Conservation (phyloP, 148 eudicot genomes). For the Bassia scoparia region DNA sequence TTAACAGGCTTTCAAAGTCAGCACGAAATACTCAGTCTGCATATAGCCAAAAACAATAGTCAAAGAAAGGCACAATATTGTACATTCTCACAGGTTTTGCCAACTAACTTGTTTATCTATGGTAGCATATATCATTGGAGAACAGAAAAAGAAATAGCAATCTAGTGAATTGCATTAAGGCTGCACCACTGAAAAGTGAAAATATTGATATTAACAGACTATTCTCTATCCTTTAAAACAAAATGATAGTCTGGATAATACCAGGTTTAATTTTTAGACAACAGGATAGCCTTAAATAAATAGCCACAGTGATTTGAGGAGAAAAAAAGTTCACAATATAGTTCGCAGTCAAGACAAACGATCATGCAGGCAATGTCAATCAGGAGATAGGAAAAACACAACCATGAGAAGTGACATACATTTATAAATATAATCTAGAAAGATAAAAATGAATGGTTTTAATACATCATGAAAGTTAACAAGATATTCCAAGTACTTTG, state of each 20-base stretch:
- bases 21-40: not conserved
- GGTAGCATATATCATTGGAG: not conserved
- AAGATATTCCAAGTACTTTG: no score
- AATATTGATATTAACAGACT: not conserved
- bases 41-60: not conserved
- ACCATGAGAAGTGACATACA: no score
- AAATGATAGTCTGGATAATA: no score
- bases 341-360: not conserved
- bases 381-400: not conserved
- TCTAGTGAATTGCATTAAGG: not conserved
- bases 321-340: not conserved
- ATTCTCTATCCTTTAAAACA: not conserved
- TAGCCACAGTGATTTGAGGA: not conserved
- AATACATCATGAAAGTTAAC: no score
- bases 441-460: not conserved
- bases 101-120: not conserved
- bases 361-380: not conserved
- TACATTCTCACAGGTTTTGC: not conserved
- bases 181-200: not conserved
- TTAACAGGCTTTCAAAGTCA: not conserved
- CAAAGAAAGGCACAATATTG: not conserved
- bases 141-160: not conserved
- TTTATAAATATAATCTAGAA: not conserved
- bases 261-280: no score
- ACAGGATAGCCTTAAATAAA: not conserved